Base-by-base conservation (phyloP, 805 yeast species). In the Kodamaea laetipori region DNA sequence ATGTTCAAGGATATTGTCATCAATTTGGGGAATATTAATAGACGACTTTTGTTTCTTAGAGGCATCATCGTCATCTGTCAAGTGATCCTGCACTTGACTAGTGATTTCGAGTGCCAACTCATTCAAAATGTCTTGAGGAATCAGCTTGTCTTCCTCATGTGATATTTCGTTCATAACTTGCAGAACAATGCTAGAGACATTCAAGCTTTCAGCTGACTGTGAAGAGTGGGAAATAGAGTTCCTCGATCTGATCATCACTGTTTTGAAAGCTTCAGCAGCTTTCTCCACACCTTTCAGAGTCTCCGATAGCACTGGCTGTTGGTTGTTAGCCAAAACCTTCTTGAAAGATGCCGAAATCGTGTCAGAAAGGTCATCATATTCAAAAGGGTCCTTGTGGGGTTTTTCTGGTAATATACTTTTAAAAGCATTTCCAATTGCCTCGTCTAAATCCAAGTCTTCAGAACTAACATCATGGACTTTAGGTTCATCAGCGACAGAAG, bases 1-100 rank as follows among this genome's bases (percentile, higher is more conserved):
- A 48, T 67, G 72, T 9, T 60, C 67, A 23, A 67, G 51, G 15
- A 66, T 61, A 31, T 57, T 61, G 3, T 68, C 73, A 40, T 66
- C 72, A 9, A 67, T 53, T 37, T 55, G 64, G 3, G 73, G 72
- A 32, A 67, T 46, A 10, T 52, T 56, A 9, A 48, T 41, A 16
- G 49, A 16, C 26, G 46, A 17, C 15, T 43, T 37, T 11, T 26
- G 43, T 41, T 39, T 39, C 36, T 31, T 44, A n/a, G n/a, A n/a
- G n/a, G n/a, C n/a, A n/a, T 42, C 12, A 24, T 48, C 48, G 31
- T 53, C 57, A 34, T 53, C 58, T 9, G 41, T 32, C 43, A 53
- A 46, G 39, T 61, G 60, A 37, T 45, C 60, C 43, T 57, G 66
- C 37, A 66, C 66, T 44, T 64, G 64, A 42, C 49, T 55, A 1